Base-by-base conservation (phyloP, 2,329 filamentous ascomycete genomes). In the Aspergillus hiratsukae region DNA sequence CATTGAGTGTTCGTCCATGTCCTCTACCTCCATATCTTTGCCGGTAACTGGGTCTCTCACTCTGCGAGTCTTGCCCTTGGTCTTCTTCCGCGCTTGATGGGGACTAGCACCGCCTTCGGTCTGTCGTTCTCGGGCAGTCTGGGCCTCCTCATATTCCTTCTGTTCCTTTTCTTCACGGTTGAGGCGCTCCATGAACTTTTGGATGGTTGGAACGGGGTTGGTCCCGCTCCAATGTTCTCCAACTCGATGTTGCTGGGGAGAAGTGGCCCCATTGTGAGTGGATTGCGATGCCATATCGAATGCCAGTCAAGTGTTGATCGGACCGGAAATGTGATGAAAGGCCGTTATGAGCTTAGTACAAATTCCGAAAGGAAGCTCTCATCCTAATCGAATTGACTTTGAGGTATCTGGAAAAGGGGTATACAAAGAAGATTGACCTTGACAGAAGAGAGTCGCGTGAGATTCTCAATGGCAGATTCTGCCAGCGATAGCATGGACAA, bases 41-140 rank as follows among this genome's bases (percentile, higher is more conserved):
- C 91, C 91, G 0, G 93, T 97, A 0, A 90, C 90, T 0, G 93
- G 93, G 70, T 97, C 93, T 1, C 89, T 91, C 48, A 96, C 92
- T 2, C 69, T 77, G 63, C 86, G 82, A 59, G 81, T 75, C 54
- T 79, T 75, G 8, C 75, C 73, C 54, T 70, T 66, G 17, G 74
- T 68, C n/a, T 72, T 68, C 54, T 77, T 71, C 51, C 77, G 73
- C 50, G 78, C 73, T 61, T 79, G 67, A 66, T 85, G 81, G 48
- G 79, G 75, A 50, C 77, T 75, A 21, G 65, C 66, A 35, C 70
- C 66, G 43, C 75, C 71, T 58, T 85, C 80, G 11, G 78, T 75
- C 41, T 71, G 25, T 37, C 49, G 57, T 27, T 60, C 52, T 35
- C 48, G 57, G 1, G 61, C 59, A 9, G 48, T 28, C 29, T 58